Percentiles rank a stretch among this genome's conserved stretches.
phyloP scores from a whole-genome alignment of 75 land plant species.

The Gnetum montanum region DNA sequence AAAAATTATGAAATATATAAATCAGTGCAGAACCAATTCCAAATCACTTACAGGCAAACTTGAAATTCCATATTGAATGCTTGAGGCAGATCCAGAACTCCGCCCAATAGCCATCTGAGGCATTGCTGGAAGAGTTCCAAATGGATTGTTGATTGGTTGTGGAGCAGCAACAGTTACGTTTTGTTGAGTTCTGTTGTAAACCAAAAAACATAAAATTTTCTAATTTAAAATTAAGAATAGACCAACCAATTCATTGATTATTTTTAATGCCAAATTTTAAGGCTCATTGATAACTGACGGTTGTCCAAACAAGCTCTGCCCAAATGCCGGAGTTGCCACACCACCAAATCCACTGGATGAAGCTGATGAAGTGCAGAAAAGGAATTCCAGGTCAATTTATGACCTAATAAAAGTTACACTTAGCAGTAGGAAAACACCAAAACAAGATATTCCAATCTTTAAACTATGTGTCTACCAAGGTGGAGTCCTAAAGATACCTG shows the following conservation, averaged over 20 bases:
- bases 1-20: no score
- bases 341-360: conserved; percentile 28
- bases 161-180: conserved; percentile 35
- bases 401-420: background rate
- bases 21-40: background rate
- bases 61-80: conserved; percentile 96
- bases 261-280: background rate
- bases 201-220: background rate
- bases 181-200: conserved; percentile 31
- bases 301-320: conserved; percentile 33
- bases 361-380: conserved; percentile 11
- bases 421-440: no score
- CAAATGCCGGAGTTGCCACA: conserved; percentile 17
- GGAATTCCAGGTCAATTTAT: conserved; percentile 1
- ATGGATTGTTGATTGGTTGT: conserved; percentile 58
- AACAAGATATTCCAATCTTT: no score
- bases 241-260: background rate
- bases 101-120: conserved; percentile 94
- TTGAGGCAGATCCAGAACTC: conserved; percentile 56
- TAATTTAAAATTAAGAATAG: no score
- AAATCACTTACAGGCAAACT: conserved; percentile 79
- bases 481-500: conserved; percentile 16
- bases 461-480: no score
- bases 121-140: conserved; percentile 93
- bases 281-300: no score